Evolutionary conservation across 805 yeast genomes (phyloP).

Genomic region (Ogataea paraovalis): DNA sequence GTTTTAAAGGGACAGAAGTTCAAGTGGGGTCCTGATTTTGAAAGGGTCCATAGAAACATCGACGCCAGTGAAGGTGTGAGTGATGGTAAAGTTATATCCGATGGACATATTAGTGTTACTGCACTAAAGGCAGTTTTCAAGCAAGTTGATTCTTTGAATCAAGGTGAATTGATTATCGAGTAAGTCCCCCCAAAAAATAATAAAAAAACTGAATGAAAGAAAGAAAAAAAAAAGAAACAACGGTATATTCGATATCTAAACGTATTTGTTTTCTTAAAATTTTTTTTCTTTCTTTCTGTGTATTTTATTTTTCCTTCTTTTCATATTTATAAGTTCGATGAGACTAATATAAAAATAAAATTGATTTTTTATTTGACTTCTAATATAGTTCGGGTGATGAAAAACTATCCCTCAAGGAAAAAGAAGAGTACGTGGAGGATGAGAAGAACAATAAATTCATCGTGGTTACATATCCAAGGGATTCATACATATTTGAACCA

Average conservation of each 20-base stretch:
- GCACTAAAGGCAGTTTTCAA: slow-evolving; percentile 71
- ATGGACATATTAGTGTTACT: slow-evolving; percentile 62
- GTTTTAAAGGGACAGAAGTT: slow-evolving; percentile 45
- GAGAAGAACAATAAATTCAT: slow-evolving; percentile 1
- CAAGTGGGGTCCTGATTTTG: slow-evolving; percentile 83
- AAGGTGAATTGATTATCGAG: slow-evolving; percentile 57
- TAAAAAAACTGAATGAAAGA: background rate
- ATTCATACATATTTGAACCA: slow-evolving; percentile 41
- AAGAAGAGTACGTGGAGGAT: background rate
- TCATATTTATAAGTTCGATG: background rate
- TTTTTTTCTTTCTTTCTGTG: background rate
- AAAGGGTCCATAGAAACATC: slow-evolving; percentile 54
- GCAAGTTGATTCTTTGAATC: slow-evolving; percentile 40
- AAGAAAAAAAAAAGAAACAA: slow-evolving; percentile 1
- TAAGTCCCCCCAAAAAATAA: slow-evolving; percentile 24
- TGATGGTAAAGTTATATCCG: slow-evolving; percentile 68
- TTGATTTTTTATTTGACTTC: background rate
- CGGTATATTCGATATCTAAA: too few species aligned
- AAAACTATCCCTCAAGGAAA: background rate
- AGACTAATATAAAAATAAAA: background rate
- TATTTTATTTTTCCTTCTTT: slow-evolving; percentile 1
- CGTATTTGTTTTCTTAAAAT: too few species aligned
- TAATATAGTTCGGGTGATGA: background rate
- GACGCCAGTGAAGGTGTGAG: slow-evolving; percentile 40
- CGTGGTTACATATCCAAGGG: slow-evolving; percentile 36